A percentile compares a stretch with the other conserved stretches of the same genome.
These are phyloP conservation scores for Aspergillus tubingensis DNA, from an alignment of 2,329 filamentous ascomycete species.

Conservation along the genomic window DNA sequence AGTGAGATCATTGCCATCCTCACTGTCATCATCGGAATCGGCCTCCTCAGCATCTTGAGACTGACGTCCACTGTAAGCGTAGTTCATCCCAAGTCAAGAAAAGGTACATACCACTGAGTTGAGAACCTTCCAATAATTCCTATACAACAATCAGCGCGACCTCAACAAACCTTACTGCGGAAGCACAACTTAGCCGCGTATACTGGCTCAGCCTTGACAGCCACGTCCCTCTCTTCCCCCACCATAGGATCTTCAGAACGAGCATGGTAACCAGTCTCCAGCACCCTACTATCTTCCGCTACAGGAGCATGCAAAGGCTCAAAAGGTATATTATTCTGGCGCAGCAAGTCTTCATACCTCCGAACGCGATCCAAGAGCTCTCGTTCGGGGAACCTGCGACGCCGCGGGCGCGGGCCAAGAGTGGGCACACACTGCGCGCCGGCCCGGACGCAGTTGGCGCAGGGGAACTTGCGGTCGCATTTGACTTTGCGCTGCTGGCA, in stretches of 20 bases:
- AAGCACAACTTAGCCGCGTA: slow-evolving; percentile 19
- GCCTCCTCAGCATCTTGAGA: slow-evolving; percentile 19
- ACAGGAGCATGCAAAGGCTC: slow-evolving; percentile 56
- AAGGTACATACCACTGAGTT: slow-evolving; percentile 41
- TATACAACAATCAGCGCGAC: slow-evolving; percentile 33
- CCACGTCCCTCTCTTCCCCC: neutral
- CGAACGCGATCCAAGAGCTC: slow-evolving; percentile 70
- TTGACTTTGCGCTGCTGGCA: slow-evolving; percentile 77
- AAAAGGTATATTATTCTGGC: slow-evolving; percentile 68
- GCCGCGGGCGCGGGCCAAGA: slow-evolving; percentile 55
- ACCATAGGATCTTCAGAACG: neutral
- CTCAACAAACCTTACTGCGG: neutral
- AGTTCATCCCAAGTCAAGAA: neutral
- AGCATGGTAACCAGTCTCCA: neutral
- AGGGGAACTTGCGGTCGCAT: slow-evolving; percentile 72
- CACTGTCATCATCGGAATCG: slow-evolving; percentile 23
- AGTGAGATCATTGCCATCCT: slow-evolving; percentile 31
- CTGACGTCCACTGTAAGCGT: slow-evolving; percentile 8
- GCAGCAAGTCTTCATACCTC: slow-evolving; percentile 67
- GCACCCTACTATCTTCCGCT: neutral
- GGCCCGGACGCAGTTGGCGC: slow-evolving; percentile 67
- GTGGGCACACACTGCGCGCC: slow-evolving; percentile 56
- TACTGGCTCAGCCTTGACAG: neutral
- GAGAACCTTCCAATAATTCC: slow-evolving; percentile 52
- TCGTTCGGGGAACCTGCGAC: slow-evolving; percentile 66